Percentiles rank a stretch among this genome's conserved stretches.
phyloP scores from a whole-genome alignment of 441 rosid genomes.

The Mallotus japonicus region DNA sequence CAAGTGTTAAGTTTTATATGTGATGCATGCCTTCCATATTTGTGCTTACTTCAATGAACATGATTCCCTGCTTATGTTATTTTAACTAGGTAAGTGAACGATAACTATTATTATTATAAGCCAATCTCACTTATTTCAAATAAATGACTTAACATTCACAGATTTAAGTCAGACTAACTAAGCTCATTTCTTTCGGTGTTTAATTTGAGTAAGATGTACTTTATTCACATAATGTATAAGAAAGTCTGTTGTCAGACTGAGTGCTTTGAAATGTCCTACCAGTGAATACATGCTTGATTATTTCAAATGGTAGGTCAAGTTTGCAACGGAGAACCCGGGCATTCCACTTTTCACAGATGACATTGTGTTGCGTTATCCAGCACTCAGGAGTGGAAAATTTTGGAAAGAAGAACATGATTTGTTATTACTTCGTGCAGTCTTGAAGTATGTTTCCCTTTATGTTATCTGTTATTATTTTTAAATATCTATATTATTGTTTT shows the following conservation, averaged over 20 bases:
- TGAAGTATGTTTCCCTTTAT: slow-evolving; percentile 53
- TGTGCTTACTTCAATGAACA: not conserved
- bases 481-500: not conserved
- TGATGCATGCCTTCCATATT: slow-evolving; percentile 2
- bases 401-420: slow-evolving; percentile 96
- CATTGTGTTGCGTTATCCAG: slow-evolving; percentile 68
- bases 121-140: not conserved
- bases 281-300: slow-evolving; percentile 15
- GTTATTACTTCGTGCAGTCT: slow-evolving; percentile 69
- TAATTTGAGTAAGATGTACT: not conserved
- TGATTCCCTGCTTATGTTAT: not conserved
- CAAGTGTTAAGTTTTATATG: not conserved
- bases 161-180: not conserved
- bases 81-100: not conserved
- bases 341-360: slow-evolving; percentile 60
- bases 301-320: slow-evolving; percentile 52
- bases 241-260: not conserved
- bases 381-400: slow-evolving; percentile 70
- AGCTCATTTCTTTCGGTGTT: not conserved
- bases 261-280: slow-evolving; percentile 9
- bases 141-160: not conserved
- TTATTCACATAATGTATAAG: not conserved
- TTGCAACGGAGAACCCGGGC: slow-evolving; percentile 53
- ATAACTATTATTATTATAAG: not conserved
- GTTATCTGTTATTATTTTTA: not conserved